Evolutionary conservation across 768 basidiomycete species (phyloP).

Genomic region (Phylloporus sp.): DNA sequence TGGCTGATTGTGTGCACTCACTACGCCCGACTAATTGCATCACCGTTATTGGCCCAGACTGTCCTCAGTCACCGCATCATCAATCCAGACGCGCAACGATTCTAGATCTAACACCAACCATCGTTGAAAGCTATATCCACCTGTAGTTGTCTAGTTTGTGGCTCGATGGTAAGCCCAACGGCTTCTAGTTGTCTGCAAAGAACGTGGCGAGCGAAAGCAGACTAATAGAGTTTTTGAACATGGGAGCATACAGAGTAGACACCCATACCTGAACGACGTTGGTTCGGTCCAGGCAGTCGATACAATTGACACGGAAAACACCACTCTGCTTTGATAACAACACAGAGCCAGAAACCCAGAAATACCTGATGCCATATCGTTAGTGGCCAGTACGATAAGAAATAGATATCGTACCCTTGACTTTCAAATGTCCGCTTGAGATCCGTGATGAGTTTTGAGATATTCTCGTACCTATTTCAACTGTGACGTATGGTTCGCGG

Average conservation of each 20-base stretch:
- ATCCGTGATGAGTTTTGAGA: constrained; percentile 67
- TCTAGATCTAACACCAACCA: constrained; percentile 38
- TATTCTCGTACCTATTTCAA: constrained; percentile 75
- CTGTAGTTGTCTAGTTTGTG: constrained; percentile 50
- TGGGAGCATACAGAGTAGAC: not conserved
- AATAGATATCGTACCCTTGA: constrained; percentile 58
- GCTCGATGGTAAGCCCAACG: constrained; percentile 59
- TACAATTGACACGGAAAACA: constrained; percentile 89
- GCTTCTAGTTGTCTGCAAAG: constrained; percentile 72
- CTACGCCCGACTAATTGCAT: constrained; percentile 89
- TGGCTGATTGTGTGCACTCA: constrained; percentile 34
- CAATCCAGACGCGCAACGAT: not conserved
- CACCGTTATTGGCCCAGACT: constrained; percentile 99
- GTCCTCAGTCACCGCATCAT: not conserved
- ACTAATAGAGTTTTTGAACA: constrained; percentile 42
- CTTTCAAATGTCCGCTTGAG: constrained; percentile 72
- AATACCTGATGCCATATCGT: constrained; percentile 47
- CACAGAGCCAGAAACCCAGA: constrained; percentile 72
- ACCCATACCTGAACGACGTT: constrained; percentile 81
- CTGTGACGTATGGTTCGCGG: not conserved
- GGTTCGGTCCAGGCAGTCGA: constrained; percentile 92
- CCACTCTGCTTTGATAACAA: constrained; percentile 81
- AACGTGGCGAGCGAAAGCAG: constrained; percentile 85
- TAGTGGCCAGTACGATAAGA: not conserved
- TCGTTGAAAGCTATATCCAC: constrained; percentile 78